Conservation (phyloP, 495 filamentous ascomycete species). For the Xylaria flabelliformis region DNA sequence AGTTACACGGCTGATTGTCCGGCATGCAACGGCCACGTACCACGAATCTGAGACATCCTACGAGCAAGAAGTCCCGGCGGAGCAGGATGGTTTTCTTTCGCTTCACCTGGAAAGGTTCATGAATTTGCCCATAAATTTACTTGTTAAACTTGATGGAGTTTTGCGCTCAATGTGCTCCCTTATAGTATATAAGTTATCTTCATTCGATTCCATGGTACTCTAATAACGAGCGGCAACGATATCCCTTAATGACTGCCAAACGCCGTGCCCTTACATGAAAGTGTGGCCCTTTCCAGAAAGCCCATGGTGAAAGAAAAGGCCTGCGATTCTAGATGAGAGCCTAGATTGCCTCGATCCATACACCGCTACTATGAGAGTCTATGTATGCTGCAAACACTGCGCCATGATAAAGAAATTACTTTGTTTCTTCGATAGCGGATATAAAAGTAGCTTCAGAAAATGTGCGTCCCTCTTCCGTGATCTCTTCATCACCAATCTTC, state of each 20-base stretch:
- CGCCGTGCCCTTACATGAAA: slow-evolving; percentile 9
- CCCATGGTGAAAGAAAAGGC: neutral
- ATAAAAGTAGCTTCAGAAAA: slow-evolving; percentile 95
- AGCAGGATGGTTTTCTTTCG: neutral
- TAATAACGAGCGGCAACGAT: slow-evolving; percentile 14
- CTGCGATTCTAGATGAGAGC: slow-evolving; percentile 6
- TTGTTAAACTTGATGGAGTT: too few species aligned
- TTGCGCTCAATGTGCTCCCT: neutral
- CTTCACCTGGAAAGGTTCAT: neutral
- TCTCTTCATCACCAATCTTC: slow-evolving; percentile 79
- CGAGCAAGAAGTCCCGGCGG: too few species aligned
- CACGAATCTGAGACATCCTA: slow-evolving; percentile 1
- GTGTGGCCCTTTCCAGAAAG: slow-evolving; percentile 8
- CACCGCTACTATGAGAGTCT: slow-evolving; percentile 20
- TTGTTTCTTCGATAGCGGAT: slow-evolving; percentile 50
- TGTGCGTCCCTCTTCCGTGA: slow-evolving; percentile 74
- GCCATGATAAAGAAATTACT: slow-evolving; percentile 15
- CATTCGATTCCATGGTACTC: neutral
- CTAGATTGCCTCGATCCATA: slow-evolving; percentile 8
- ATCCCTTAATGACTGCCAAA: neutral
- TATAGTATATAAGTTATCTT: slow-evolving; percentile 14
- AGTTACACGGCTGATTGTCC: neutral
- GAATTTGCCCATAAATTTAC: neutral
- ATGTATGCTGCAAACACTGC: neutral
- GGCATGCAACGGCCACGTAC: neutral